Percentiles rank a stretch among this genome's conserved stretches.
phyloP scores from a whole-genome alignment of 305 asterid genomes.

The Caryopteris hybrid region DNA sequence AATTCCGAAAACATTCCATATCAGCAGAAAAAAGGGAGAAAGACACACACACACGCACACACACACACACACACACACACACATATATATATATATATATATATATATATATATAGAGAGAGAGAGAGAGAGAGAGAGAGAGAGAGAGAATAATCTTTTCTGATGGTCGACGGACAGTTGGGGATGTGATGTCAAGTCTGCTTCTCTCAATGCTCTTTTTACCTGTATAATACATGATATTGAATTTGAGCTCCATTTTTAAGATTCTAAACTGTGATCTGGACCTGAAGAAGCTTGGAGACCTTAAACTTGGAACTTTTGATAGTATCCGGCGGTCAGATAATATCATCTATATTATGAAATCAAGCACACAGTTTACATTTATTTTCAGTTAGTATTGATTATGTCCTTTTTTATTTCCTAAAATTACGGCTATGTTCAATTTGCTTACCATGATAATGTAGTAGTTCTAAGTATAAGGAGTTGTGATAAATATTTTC shows the following conservation, averaged over 20 bases:
- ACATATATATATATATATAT: no score
- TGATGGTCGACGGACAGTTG: no score
- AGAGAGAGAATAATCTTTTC: no score
- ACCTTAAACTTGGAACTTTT: background rate
- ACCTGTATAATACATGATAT: background rate
- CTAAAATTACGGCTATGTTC: no score
- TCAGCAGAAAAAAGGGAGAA: no score
- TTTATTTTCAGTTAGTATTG: background rate
- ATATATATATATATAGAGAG: no score
- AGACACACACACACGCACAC: no score
- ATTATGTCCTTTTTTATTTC: background rate
- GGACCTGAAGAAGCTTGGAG: background rate
- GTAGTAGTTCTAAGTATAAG: background rate
- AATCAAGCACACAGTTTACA: background rate
- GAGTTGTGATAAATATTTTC: conserved; percentile 10
- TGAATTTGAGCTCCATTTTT: background rate
- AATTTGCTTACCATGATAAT: background rate
- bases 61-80: no score
- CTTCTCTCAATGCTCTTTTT: background rate
- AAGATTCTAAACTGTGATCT: background rate
- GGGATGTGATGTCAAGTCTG: no score
- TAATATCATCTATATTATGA: background rate
- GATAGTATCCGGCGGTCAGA: background rate
- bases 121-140: no score
- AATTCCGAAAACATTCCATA: no score